Percentiles rank a stretch among this genome's conserved stretches.
Conservation (phyloP, 768 basidiomycete genomes). For the Phylloporus arenicola region DNA sequence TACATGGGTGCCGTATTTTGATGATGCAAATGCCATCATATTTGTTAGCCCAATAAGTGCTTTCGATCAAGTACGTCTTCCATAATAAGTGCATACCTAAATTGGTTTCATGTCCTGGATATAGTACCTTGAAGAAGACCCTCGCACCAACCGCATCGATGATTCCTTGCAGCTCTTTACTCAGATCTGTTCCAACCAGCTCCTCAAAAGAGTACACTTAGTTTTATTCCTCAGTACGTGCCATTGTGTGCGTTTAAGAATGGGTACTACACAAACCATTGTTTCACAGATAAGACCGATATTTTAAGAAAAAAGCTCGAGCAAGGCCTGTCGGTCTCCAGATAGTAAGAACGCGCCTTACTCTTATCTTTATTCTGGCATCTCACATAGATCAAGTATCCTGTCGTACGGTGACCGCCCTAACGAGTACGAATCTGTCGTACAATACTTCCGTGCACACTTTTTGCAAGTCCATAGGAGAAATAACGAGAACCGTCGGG, state of each 20-base stretch:
- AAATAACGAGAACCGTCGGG: constrained; percentile 74
- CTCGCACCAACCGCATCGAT: constrained; percentile 78
- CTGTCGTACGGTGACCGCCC: constrained; percentile 74
- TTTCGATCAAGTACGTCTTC: constrained; percentile 57
- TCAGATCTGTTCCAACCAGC: constrained; percentile 74
- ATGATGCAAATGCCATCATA: constrained; percentile 76
- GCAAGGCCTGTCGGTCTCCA: constrained; percentile 62
- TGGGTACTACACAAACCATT: background rate
- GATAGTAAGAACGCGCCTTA: constrained; percentile 53
- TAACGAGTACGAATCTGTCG: constrained; percentile 78
- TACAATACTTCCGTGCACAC: constrained; percentile 84
- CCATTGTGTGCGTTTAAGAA: background rate
- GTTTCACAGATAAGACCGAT: constrained; percentile 64
- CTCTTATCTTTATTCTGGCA: background rate
- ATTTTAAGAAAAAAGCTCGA: constrained; percentile 69
- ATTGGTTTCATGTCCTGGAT: background rate
- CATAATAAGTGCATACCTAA: background rate
- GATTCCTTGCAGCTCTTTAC: constrained; percentile 87
- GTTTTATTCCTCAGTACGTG: constrained; percentile 55
- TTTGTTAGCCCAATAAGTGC: constrained; percentile 77
- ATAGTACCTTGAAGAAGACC: constrained; percentile 84
- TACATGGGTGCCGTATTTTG: constrained; percentile 63
- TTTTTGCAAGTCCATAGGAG: constrained; percentile 75
- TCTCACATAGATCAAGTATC: constrained; percentile 44
- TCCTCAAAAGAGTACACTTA: constrained; percentile 65